A percentile compares a stretch with the other conserved stretches of the same genome.
Evolutionary conservation across 2,329 filamentous ascomycete genomes (phyloP).

Genomic region (Diplodia sapinea): DNA sequence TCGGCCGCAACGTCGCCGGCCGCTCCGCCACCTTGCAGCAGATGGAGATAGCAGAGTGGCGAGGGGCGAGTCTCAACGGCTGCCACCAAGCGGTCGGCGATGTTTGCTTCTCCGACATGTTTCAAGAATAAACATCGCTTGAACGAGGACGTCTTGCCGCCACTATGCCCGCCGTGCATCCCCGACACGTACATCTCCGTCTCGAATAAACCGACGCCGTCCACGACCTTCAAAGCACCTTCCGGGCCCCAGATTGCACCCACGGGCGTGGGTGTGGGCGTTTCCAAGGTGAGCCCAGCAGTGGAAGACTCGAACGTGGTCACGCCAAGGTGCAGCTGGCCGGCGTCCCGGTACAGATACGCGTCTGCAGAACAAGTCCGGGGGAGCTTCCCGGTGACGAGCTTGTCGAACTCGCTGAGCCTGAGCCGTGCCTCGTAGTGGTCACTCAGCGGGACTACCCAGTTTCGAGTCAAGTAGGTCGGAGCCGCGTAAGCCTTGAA

Average conservation of each 20-base stretch:
- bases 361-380: constrained; percentile 58
- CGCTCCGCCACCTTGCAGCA: constrained; percentile 65
- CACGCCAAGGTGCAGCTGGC: constrained; percentile 58
- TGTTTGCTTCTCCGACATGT: constrained; percentile 46
- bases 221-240: constrained; percentile 46
- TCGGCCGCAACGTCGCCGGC: constrained; percentile 53
- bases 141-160: constrained; percentile 67
- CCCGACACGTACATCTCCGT: constrained; percentile 65
- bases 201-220: constrained; percentile 61
- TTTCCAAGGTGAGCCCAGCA: constrained; percentile 26
- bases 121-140: constrained; percentile 69
- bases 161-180: constrained; percentile 65
- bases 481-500: constrained; percentile 57
- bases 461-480: constrained; percentile 45
- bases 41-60: constrained; percentile 65
- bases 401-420: constrained; percentile 51
- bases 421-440: constrained; percentile 43
- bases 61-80: constrained; percentile 59
- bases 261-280: constrained; percentile 31
- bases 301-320: constrained; percentile 55
- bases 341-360: constrained; percentile 61
- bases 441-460: constrained; percentile 40
- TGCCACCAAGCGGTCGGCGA: constrained; percentile 49
- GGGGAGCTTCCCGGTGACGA: constrained; percentile 50
- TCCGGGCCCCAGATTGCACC: constrained; percentile 45